These are phyloP conservation scores for Cyclotella baltica DNA, from an alignment of 108 stramenopile genomes.

Conservation along the genomic window DNA sequence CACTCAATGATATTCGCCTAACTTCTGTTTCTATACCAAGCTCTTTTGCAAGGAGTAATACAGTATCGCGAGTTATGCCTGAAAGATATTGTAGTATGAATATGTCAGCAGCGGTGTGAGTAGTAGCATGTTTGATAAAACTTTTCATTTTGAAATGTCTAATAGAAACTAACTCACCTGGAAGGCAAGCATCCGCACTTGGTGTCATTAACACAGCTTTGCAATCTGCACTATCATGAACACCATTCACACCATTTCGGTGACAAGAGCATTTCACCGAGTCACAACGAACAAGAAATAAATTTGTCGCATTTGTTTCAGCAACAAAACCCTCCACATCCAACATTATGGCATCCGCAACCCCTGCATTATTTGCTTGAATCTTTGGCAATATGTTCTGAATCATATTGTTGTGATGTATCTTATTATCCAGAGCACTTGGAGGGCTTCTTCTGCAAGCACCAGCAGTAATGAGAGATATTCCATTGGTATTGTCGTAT, in stretches of 20 bases:
- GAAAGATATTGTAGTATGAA: too few relatives aligned
- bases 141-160: too few relatives aligned
- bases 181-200: slow-evolving; percentile 86
- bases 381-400: slow-evolving; percentile 96
- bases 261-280: background rate
- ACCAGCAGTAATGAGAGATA: slow-evolving; percentile 82
- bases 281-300: slow-evolving; percentile 82
- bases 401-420: slow-evolving; percentile 83
- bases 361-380: slow-evolving; percentile 91
- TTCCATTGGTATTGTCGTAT: slow-evolving; percentile 88
- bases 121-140: too few relatives aligned
- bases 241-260: background rate
- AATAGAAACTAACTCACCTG: too few relatives aligned
- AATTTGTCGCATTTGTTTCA: slow-evolving; percentile 94
- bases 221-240: background rate
- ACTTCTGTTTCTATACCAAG: slow-evolving; percentile 74
- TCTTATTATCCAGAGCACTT: slow-evolving; percentile 86
- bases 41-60: slow-evolving; percentile 72
- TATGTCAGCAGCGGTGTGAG: too few relatives aligned
- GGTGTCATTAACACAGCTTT: slow-evolving; percentile 85
- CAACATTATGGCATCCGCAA: slow-evolving; percentile 91
- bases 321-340: slow-evolving; percentile 92
- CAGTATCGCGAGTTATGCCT: slow-evolving; percentile 88
- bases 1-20: slow-evolving; percentile 78
- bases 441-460: slow-evolving; percentile 82